Base-by-base conservation (phyloP, 352 stramenopile genomes). In the Pythium brachiatum region DNA sequence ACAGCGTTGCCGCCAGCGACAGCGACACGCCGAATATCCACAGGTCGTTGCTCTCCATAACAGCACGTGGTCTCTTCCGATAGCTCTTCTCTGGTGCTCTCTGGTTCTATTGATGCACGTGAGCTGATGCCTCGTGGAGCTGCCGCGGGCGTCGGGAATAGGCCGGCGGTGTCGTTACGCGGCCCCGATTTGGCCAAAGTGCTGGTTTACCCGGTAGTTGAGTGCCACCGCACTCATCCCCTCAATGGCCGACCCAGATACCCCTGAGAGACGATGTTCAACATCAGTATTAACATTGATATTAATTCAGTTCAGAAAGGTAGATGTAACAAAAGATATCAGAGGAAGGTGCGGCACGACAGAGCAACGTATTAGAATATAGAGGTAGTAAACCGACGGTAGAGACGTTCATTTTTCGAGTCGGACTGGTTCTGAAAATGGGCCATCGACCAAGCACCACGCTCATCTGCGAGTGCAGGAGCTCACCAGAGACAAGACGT, bases 1-100 rank as follows among this genome's bases (percentile, higher is more conserved):
- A 92, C 56, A 94, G 78, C 71, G 83, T 94, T 48, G 86, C 86
- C 18, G 83, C 76, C 39, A 94, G 79, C 66, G 86, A 94, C 27
- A 94, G 65, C 63, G 78, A 76, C 32, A 95, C 80, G 41, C 86
- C 86, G 51, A 93, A 71, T 43, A 92, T 64, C 86, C 86, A 95
- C 44, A 92, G 69, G 0, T 70, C 66, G 32, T 68, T 59, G 38
- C 50, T 44, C 73, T 80, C 85, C n/a, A 39, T 51, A 18, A 21
- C 16, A 23, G 23, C 34, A 44, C 7, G 8, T 15, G 27, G 44
- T 21, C 15, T 56, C 23, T n/a, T 31, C 25, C 36, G 8, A 20
- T 5, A 2, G 8, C 20, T 11, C 4, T 11, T 25, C 41, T 48
- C 18, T 48, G 1, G 31, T 7, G 31, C 13, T 43, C 12, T 43